phyloP scores from a whole-genome alignment of 148 eudicot genomes.

The Camellia lanceoleosa region DNA sequence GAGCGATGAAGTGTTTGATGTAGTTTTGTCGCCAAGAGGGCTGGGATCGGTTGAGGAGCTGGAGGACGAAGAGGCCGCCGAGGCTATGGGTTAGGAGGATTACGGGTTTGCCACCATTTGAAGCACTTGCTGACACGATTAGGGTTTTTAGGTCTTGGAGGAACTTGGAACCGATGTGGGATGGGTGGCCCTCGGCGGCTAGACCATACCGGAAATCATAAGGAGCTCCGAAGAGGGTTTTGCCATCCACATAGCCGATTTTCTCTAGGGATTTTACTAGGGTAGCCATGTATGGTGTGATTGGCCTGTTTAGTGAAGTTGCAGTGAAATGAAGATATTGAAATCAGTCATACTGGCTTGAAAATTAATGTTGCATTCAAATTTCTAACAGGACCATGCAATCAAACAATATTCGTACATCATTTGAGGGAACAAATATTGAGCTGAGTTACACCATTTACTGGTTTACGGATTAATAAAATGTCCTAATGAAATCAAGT shows the following conservation, averaged over 20 bases:
- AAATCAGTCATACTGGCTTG: no score
- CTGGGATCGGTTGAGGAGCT: slow-evolving; percentile 54
- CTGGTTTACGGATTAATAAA: no score
- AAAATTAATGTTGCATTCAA: no score
- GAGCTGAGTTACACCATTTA: no score
- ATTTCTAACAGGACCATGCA: no score
- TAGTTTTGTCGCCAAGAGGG: slow-evolving; percentile 60
- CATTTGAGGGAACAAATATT: no score
- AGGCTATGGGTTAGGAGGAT: slow-evolving; percentile 78
- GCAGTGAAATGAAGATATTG: no score
- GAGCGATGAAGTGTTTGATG: slow-evolving; percentile 72
- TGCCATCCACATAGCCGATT: slow-evolving; percentile 55
- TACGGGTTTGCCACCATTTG: slow-evolving; percentile 61
- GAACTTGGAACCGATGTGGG: slow-evolving; percentile 53
- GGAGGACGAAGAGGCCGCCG: slow-evolving; percentile 74
- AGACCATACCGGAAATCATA: slow-evolving; percentile 92
- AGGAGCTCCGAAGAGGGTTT: slow-evolving; percentile 83
- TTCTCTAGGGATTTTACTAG: slow-evolving; percentile 57
- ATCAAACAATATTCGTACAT: no score
- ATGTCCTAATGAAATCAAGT: no score
- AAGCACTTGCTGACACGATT: slow-evolving; percentile 52
- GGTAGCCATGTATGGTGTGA: slow-evolving; percentile 70
- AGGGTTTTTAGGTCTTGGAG: slow-evolving; percentile 60
- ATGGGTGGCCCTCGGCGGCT: slow-evolving; percentile 61
- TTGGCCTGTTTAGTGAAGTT: slow-evolving; percentile 32